Conservation (phyloP, 2,329 filamentous ascomycete genomes). For the Exophiala aquamarina region DNA sequence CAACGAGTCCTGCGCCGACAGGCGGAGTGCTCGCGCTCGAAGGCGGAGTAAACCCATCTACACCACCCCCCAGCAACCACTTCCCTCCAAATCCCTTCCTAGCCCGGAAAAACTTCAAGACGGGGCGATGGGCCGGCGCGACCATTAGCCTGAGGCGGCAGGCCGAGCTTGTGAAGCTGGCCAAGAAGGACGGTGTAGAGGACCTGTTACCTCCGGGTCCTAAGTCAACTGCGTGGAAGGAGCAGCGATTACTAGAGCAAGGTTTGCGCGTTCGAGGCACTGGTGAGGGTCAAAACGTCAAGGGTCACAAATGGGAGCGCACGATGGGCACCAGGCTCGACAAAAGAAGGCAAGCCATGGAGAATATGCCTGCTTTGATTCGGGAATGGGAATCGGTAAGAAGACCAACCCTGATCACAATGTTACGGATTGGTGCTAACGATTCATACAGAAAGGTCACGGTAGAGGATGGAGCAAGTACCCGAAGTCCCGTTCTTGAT, state of each 20-base stretch:
- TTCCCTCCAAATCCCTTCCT: constrained; percentile 75
- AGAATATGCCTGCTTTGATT: constrained; percentile 91
- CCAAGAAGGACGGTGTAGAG: constrained; percentile 74
- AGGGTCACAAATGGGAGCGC: constrained; percentile 92
- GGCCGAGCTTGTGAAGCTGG: constrained; percentile 86
- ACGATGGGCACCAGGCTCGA: constrained; percentile 81
- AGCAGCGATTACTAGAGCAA: constrained; percentile 71
- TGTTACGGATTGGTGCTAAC: constrained; percentile 35
- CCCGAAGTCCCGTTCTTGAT: constrained; percentile 85
- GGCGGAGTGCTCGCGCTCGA: constrained; percentile 49
- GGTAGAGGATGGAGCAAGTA: constrained; percentile 74
- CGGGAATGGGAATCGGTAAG: constrained; percentile 88
- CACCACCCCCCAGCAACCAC: constrained; percentile 39
- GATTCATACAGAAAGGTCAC: constrained; percentile 59
- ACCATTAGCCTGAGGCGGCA: constrained; percentile 81
- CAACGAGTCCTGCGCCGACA: constrained; percentile 35
- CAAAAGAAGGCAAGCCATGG: constrained; percentile 85
- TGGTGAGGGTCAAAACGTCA: constrained; percentile 87
- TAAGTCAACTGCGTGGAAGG: constrained; percentile 69
- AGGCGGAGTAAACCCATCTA: constrained; percentile 25
- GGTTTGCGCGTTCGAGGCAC: constrained; percentile 88
- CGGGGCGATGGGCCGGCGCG: constrained; percentile 80
- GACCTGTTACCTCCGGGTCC: constrained; percentile 73
- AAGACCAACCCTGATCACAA: constrained; percentile 17
- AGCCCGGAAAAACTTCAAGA: constrained; percentile 72